Evolutionary conservation across 768 basidiomycete species (phyloP).

Genomic region (Termitomyces sp.): DNA sequence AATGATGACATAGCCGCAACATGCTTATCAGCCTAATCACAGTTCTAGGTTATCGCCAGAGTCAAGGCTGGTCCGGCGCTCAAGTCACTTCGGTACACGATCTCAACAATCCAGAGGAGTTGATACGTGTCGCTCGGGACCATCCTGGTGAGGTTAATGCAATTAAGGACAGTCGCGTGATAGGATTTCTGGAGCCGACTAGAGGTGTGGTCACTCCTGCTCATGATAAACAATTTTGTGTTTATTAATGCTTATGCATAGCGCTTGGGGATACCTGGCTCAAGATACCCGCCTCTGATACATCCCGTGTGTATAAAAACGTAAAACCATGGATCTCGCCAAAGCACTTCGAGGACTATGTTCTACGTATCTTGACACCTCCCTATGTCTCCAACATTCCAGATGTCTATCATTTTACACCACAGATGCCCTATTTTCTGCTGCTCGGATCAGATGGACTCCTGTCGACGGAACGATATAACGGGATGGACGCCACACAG

Average conservation of each 20-base stretch:
- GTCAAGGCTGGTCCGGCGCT: conserved; percentile 38
- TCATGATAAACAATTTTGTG: not conserved
- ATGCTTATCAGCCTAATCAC: not conserved
- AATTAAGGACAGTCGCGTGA: conserved; percentile 40
- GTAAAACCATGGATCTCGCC: conserved; percentile 29
- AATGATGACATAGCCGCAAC: not conserved
- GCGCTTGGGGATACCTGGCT: conserved; percentile 44
- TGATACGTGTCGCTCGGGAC: conserved; percentile 40
- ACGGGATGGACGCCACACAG: conserved; percentile 6
- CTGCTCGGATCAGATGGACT: conserved; percentile 43
- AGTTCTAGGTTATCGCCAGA: conserved; percentile 6
- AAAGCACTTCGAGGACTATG: conserved; percentile 27
- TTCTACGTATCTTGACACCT: conserved; percentile 33
- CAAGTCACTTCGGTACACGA: conserved; percentile 44
- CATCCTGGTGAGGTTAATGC: conserved; percentile 50
- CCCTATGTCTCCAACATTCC: conserved; percentile 42
- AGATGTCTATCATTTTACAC: conserved; percentile 34
- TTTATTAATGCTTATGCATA: conserved; percentile 11
- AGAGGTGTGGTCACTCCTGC: conserved; percentile 36
- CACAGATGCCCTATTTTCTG: conserved; percentile 30
- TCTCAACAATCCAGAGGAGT: conserved; percentile 35
- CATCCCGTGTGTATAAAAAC: conserved; percentile 3
- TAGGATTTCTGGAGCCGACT: conserved; percentile 56
- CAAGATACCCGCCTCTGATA: conserved; percentile 34
- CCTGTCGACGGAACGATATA: conserved; percentile 9